phyloP scores from a whole-genome alignment of 2,329 filamentous ascomycete genomes.

The Aspergillus sp. region DNA sequence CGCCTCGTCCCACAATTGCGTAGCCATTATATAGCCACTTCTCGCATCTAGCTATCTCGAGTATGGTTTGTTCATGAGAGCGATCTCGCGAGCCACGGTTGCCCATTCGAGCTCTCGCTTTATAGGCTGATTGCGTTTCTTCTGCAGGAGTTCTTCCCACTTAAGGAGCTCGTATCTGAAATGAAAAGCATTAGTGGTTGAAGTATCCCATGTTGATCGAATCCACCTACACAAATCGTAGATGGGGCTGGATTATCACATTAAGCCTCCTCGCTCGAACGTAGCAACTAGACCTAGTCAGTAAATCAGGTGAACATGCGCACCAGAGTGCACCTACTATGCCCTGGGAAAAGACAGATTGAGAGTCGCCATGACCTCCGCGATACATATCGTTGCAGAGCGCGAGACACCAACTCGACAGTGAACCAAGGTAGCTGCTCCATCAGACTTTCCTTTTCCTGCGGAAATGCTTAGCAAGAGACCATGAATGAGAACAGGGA shows the following conservation, averaged over 20 bases:
- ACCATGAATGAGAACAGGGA: background rate
- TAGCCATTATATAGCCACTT: background rate
- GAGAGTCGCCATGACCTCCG: constrained; percentile 90
- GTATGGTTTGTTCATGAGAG: constrained; percentile 94
- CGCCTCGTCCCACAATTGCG: background rate
- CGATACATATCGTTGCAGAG: constrained; percentile 96
- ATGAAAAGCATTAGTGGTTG: constrained; percentile 20
- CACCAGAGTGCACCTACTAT: constrained; percentile 61
- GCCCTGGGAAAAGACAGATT: constrained; percentile 84
- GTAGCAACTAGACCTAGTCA: constrained; percentile 66
- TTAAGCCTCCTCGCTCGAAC: constrained; percentile 90
- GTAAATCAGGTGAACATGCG: background rate
- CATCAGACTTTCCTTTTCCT: constrained; percentile 79
- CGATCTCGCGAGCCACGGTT: constrained; percentile 85
- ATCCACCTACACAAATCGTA: constrained; percentile 74
- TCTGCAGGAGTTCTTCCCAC: constrained; percentile 81
- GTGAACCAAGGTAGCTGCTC: constrained; percentile 88
- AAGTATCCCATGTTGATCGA: background rate
- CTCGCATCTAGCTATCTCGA: constrained; percentile 59
- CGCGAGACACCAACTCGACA: constrained; percentile 95
- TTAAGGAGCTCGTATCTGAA: constrained; percentile 79
- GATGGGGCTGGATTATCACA: constrained; percentile 96
- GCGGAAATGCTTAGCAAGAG: constrained; percentile 4
- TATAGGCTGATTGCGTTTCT: constrained; percentile 57
- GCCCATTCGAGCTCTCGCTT: constrained; percentile 89